Base-by-base conservation (phyloP, 1,139 yeast genomes). In the Hansenula sp. region DNA sequence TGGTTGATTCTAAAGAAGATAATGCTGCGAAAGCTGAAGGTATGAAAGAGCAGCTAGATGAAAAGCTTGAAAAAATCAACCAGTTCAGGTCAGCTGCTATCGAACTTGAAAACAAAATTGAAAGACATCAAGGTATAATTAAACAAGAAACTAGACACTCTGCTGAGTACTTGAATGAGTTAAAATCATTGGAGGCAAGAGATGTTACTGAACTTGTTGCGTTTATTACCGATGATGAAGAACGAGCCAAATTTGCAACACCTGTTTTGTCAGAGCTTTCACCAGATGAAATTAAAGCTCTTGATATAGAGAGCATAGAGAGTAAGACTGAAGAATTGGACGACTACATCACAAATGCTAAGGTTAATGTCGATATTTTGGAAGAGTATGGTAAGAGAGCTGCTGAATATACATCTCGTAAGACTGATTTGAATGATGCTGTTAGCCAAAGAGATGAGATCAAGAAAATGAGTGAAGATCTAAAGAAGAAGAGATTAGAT, bases 371-470 rank as follows among this genome's bases (percentile, higher is more conserved):
- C 45, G 90, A 83, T 44, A 76, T 87, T 3, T 68, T 92, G 41
- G 78, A 77, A 45, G 96, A 89, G 51, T 92, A 89, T 57, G 83
- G 87, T 1, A 61, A 66, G 37, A 77, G 94, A 47, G 74, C 77
- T 38, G 56, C 59, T 1, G 97, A 89, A 52, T 88, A 72, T 53
- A 73, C 71, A 22, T 64, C 70, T 4, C 73, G 96, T 43, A 76
- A 80, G 52, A 52, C 60, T 1, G 94, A 84, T 43, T 68, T 92
- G 52, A 84, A 85, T 51, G 66, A 65, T 16, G 81, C 96, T 0
- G 82, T 87, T 6, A 64, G 65, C 18, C 66, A 72, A 44, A 75
- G 97, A 53, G 95, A 90, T 51, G 69, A 68, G 21, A 71, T 82
- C 45, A 79, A 84, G 52, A 69, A 68, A 39, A 66, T 68, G 42